Evolutionary conservation across 2,329 filamentous ascomycete species (phyloP), one percentile per base, ranked within the genome.

Genomic region (Pestalotiopsis sp.): DNA sequence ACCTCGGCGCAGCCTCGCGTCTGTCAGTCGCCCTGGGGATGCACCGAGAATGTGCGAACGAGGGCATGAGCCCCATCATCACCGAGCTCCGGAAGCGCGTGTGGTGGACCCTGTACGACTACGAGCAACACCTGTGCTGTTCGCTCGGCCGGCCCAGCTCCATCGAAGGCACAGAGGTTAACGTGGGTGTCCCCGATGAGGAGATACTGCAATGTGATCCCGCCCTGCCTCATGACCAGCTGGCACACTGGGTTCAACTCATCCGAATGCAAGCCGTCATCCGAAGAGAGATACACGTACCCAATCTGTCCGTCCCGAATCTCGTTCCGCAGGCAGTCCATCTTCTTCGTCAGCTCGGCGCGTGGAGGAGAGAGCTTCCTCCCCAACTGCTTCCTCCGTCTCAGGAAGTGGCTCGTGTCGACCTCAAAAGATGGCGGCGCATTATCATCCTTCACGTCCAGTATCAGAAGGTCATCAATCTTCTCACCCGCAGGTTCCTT

Each of bases 11-110:
- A 41, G 81, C 79, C 9, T 80, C 80, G 13, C 78, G 81, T 14
- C 80, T 83, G 77, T 80, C 81, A 2, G 80, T 82, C 66, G 81
- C 80, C 14, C 76, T 83, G 66, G 82, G 82, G 3, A 81, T 84
- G 79, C 82, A 84, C 69, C 77, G 81, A 39, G 81, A 82, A 70
- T 78, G 76, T 36, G 76, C 78, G 0, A 79, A 78, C n/a, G 73
- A 75, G 41, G 76, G 79, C 1, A 81, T 82, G 66, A 77, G 81
- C 11, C 67, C 71, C 23, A 60, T 75, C 2, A 72, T 76, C 45
- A 71, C 73, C n/a, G 72, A 76, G 60, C 72, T 77, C 20, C 73
- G 76, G 11, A 76, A 77, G 41, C 70, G 75, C 23, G 71, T 78
- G 20, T 79, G 77, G 77, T 78, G 77, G 76, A 78, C 77, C 5